phyloP scores from a whole-genome alignment of 192 early-diverging fungal species.

The Backusella westeae region DNA sequence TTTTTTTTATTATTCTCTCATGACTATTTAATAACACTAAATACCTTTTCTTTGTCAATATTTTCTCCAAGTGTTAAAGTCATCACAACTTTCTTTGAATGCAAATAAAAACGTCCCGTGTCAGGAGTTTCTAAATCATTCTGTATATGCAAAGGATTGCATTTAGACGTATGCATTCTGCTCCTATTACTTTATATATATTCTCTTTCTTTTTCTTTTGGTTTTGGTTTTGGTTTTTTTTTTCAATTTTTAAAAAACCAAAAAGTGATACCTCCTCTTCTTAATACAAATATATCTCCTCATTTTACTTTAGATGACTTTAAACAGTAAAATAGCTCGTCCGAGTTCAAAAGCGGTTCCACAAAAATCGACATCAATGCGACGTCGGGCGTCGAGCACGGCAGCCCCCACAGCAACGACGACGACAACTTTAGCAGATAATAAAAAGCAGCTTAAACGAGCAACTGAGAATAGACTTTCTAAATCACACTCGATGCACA shows the following conservation, averaged over 20 bases:
- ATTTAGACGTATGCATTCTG: constrained; percentile 18
- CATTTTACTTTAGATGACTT: neutral
- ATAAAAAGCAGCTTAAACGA: neutral
- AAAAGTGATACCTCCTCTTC: neutral
- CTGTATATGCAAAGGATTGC: constrained; percentile 15
- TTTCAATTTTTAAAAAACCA: neutral
- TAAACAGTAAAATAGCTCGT: constrained; percentile 12
- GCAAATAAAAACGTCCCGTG: neutral
- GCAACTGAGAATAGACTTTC: neutral
- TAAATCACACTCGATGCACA: constrained; percentile 10
- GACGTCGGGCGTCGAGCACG: neutral
- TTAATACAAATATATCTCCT: neutral
- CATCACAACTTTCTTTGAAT: neutral
- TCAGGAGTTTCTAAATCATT: constrained; percentile 3
- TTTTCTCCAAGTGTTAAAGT: neutral
- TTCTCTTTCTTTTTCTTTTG: neutral
- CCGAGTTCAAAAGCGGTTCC: neutral
- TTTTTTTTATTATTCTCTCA: neutral
- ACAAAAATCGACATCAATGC: neutral
- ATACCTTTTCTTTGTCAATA: neutral
- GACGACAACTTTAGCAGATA: neutral
- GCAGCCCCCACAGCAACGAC: neutral
- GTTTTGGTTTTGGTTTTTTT: neutral
- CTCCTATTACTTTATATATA: constrained; percentile 4
- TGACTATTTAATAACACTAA: neutral